Evolutionary conservation across 2,329 filamentous ascomycete species (phyloP), one percentile per base, ranked within the genome.

Genomic region (Juglanconis oblonga): DNA sequence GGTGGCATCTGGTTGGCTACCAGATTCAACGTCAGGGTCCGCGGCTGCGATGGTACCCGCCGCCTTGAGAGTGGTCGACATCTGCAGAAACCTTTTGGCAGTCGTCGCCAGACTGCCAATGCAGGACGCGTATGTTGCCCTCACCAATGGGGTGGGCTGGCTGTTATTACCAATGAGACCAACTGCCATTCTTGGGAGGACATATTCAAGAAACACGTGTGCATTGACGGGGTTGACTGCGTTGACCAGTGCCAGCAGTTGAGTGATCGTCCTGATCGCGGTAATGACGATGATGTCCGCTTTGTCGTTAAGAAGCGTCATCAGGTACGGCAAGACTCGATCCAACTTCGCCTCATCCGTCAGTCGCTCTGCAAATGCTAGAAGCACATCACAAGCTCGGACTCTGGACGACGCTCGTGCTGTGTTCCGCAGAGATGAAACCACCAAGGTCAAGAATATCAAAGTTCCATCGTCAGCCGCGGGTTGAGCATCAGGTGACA

Each of bases 271-370:
- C 58, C 94, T 84, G 49, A 98, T 83, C 3, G 93, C 92, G 31
- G 93, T 87, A 52, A 97, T 87, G 51, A 92, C 89, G 13, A 99
- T 94, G 67, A 91, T 81, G 64, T 97, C 91, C 2, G 89, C 87
- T 66, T 87, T 87, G 70, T 99, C 95, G 62, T 86, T 88, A 11
- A 99, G 79, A 33, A 98, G 75, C 5, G 87, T 85, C 76, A 97
- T 90, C 40, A 98, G 78, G 71, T 97, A 97, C 1, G 95, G 95
- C 53, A 99, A 77, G 31, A 98, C 90, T 53, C 95, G 87, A 73
- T 99, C 96, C 52, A 99, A 79, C 73, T 97, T 98, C 3, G 93
- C 93, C 75, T 99, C 95, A 71, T 99, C 96, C 0, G 94, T 96
- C 31, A 98, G 76, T 61, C 90, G 84, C 74, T 98, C 93, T 0